A percentile compares a stretch with the other conserved stretches of the same genome.
These are phyloP conservation scores for Beta vulgaris DNA, from an alignment of 148 eudicot species.

Conservation along the genomic window DNA sequence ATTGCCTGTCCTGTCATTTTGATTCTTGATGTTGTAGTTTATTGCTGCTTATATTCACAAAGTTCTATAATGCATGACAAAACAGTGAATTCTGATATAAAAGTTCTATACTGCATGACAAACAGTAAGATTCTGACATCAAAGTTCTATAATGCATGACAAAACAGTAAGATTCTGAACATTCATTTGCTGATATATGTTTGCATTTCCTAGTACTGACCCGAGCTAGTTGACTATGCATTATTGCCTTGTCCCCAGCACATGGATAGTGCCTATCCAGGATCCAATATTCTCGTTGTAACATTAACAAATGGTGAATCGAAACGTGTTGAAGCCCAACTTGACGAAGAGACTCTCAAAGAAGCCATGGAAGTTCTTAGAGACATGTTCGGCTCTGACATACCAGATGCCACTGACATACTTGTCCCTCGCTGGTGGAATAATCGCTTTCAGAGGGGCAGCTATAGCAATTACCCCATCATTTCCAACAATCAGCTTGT, in stretches of 20 bases:
- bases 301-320: slow-evolving; percentile 80
- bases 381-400: slow-evolving; percentile 75
- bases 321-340: slow-evolving; percentile 76
- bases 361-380: slow-evolving; percentile 86
- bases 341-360: slow-evolving; percentile 64
- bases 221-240: slow-evolving; percentile 14
- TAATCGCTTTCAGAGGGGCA: slow-evolving; percentile 80
- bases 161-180: background rate
- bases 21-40: background rate
- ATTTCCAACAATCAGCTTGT: slow-evolving; percentile 51
- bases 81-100: background rate
- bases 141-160: background rate
- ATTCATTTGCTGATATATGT: background rate
- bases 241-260: slow-evolving; percentile 51
- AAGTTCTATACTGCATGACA: too few relatives aligned
- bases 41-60: background rate
- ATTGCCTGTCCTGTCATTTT: background rate
- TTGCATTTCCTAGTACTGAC: background rate
- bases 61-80: background rate
- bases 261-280: slow-evolving; percentile 90
- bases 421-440: slow-evolving; percentile 94
- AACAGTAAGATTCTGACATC: background rate
- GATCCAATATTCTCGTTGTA: slow-evolving; percentile 84
- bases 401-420: slow-evolving; percentile 73
- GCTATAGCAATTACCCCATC: slow-evolving; percentile 79